Evolutionary conservation across 2,329 filamentous ascomycete species (phyloP).

Genomic region (Colletotrichum truncatum): DNA sequence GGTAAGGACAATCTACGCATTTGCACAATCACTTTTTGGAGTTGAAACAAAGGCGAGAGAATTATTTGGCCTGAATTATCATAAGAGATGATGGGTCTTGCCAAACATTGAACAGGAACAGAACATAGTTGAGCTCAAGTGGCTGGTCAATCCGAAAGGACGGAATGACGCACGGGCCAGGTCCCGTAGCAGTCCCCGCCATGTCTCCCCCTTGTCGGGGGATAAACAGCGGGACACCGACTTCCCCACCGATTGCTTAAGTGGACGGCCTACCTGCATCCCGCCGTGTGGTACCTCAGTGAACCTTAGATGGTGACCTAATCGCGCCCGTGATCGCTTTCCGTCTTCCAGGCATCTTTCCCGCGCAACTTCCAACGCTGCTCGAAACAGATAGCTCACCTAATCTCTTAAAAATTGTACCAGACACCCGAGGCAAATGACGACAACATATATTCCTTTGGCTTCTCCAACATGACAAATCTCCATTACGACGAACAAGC

Average conservation of each 20-base stretch:
- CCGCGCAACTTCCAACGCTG: background rate
- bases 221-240: constrained; percentile 13
- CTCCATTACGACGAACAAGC: constrained; percentile 1
- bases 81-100: too few relatives aligned
- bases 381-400: background rate
- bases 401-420: background rate
- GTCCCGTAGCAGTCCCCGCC: background rate
- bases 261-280: constrained; percentile 3
- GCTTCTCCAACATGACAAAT: constrained; percentile 21
- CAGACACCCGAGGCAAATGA: background rate
- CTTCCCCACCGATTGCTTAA: constrained; percentile 20
- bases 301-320: constrained; percentile 22
- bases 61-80: too few relatives aligned
- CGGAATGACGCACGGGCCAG: constrained; percentile 6
- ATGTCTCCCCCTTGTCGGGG: constrained; percentile 11
- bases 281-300: constrained; percentile 1
- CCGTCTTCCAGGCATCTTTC: background rate
- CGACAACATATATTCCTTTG: background rate
- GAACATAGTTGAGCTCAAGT: background rate
- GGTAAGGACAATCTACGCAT: too few relatives aligned
- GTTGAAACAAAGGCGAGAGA: too few relatives aligned
- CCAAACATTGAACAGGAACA: too few relatives aligned
- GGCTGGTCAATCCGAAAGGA: background rate
- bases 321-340: constrained; percentile 26
- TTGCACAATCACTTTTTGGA: too few relatives aligned